Conservation (phyloP, 257 asterid species). For the Cinchona pubescens region DNA sequence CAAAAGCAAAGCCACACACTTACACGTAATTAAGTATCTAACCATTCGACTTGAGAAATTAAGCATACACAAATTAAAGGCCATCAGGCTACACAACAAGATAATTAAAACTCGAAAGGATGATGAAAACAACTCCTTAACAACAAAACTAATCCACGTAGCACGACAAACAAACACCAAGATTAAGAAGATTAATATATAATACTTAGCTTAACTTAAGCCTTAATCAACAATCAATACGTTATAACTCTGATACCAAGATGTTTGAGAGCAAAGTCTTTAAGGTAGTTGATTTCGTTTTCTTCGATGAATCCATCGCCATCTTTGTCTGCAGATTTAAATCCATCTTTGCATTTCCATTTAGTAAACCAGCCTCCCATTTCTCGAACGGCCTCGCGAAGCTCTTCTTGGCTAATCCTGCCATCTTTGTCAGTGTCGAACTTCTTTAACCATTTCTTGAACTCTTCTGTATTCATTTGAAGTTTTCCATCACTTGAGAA, state of each 20-base stretch:
- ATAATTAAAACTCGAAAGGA: background rate
- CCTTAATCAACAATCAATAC: background rate
- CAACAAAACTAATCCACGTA: background rate
- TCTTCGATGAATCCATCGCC: constrained; percentile 39
- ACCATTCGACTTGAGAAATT: background rate
- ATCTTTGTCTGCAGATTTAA: constrained; percentile 29
- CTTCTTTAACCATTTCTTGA: constrained; percentile 43
- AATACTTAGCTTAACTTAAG: background rate
- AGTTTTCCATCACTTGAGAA: constrained; percentile 20
- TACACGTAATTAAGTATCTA: no score
- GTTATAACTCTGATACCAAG: constrained; percentile 28
- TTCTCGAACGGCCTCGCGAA: constrained; percentile 31
- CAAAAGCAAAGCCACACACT: background rate
- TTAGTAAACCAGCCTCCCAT: constrained; percentile 32
- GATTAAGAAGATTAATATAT: background rate
- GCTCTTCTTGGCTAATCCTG: constrained; percentile 33
- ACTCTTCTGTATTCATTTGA: constrained; percentile 36
- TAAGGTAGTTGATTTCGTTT: constrained; percentile 28
- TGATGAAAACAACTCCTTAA: background rate
- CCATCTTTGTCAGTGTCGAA: constrained; percentile 34
- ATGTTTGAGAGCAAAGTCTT: constrained; percentile 31
- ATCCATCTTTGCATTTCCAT: constrained; percentile 26
- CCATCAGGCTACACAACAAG: background rate
- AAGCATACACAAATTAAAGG: background rate
- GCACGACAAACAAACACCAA: background rate